Evolutionary conservation across 306 rosid species (phyloP).

Genomic region (Acmispon strigosus): DNA sequence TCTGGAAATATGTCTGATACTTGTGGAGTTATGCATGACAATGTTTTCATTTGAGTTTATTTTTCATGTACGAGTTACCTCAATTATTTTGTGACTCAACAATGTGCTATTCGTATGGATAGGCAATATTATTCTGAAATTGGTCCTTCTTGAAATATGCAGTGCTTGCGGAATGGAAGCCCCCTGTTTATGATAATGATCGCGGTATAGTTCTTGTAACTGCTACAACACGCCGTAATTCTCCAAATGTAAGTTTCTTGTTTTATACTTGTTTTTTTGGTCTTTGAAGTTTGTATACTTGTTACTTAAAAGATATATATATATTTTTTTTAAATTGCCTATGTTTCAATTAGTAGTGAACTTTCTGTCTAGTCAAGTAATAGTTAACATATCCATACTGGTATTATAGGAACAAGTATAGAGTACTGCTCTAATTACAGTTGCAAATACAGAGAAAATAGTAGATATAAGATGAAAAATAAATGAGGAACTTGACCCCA

Average conservation of each 20-base stretch:
- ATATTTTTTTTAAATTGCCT: neutral
- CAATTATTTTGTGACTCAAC: neutral
- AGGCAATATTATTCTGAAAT: neutral
- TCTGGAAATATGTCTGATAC: neutral
- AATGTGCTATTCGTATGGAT: neutral
- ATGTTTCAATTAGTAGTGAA: neutral
- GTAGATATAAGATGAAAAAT: neutral
- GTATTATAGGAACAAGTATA: neutral
- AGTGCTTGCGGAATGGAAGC: slow-evolving; percentile 26
- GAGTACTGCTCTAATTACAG: neutral
- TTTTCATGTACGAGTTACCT: neutral
- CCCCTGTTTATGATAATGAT: slow-evolving; percentile 21
- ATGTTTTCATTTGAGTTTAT: neutral
- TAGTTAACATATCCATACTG: neutral
- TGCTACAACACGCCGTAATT: slow-evolving; percentile 15
- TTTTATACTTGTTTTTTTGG: neutral
- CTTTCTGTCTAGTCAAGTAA: neutral
- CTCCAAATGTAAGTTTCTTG: slow-evolving; percentile 20
- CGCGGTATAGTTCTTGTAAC: slow-evolving; percentile 12
- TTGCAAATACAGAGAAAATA: neutral
- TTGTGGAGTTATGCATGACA: neutral
- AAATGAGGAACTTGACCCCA: too few species aligned
- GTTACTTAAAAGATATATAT: neutral
- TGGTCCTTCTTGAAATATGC: slow-evolving; percentile 19
- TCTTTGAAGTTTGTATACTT: neutral